Conservation (phyloP, 1,139 yeast genomes). For the Sugiyamaella sp. region DNA sequence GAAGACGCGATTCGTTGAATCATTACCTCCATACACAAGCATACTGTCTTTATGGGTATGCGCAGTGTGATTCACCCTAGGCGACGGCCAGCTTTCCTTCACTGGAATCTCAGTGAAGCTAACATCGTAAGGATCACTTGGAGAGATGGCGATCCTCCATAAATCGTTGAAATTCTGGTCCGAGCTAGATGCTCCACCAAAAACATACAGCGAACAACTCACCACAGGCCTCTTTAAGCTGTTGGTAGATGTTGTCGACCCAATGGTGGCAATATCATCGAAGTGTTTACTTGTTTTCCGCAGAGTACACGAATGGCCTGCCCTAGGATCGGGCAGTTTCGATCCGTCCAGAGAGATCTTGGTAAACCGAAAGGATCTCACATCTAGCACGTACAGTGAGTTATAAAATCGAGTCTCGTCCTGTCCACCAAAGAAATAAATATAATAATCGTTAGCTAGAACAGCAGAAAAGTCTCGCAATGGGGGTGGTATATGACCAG, state of each 20-base stretch:
- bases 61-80: slow-evolving; percentile 33
- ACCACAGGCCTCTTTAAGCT: slow-evolving; percentile 1
- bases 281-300: slow-evolving; percentile 1
- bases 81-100: slow-evolving; percentile 34
- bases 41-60: slow-evolving; percentile 28
- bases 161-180: slow-evolving; percentile 29
- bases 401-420: slow-evolving; percentile 26
- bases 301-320: slow-evolving; percentile 32
- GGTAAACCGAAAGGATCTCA: slow-evolving; percentile 23
- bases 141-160: slow-evolving; percentile 30
- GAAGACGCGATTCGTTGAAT: slow-evolving; percentile 25
- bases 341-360: slow-evolving; percentile 20
- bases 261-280: slow-evolving; percentile 7
- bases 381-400: slow-evolving; percentile 30
- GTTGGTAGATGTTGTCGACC: slow-evolving; percentile 6
- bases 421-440: slow-evolving; percentile 34
- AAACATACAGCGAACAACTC: slow-evolving; percentile 27
- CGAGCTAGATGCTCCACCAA: slow-evolving; percentile 31
- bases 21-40: slow-evolving; percentile 33
- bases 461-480: slow-evolving; percentile 29
- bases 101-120: slow-evolving; percentile 28
- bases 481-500: slow-evolving; percentile 30
- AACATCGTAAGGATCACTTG: slow-evolving; percentile 18
- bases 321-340: slow-evolving; percentile 26
- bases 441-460: slow-evolving; percentile 22